Conservation (phyloP, 2,329 filamentous ascomycete species). For the Hymenoscyphus fraxineus region DNA sequence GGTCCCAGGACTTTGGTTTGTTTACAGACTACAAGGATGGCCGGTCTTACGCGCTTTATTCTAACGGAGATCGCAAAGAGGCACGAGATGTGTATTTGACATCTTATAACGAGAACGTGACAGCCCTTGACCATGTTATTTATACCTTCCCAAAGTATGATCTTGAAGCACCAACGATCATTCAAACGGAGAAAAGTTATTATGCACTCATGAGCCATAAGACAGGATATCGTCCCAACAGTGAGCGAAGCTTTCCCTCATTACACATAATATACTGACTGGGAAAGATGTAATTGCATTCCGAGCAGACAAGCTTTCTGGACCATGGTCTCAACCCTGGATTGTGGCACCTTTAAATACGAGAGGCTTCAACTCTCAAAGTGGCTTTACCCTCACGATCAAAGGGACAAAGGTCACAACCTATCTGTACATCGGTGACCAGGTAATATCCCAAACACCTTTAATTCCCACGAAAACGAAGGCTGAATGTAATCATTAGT, state of each 20-base stretch:
- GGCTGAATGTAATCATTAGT: slow-evolving; percentile 43
- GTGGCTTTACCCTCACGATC: slow-evolving; percentile 47
- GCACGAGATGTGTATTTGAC: slow-evolving; percentile 56
- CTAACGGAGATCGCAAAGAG: slow-evolving; percentile 52
- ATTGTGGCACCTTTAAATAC: slow-evolving; percentile 50
- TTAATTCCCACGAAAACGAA: slow-evolving; percentile 43
- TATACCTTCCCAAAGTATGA: slow-evolving; percentile 57
- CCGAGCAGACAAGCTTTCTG: slow-evolving; percentile 46
- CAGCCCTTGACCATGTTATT: slow-evolving; percentile 48
- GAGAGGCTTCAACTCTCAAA: slow-evolving; percentile 50
- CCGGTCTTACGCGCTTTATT: slow-evolving; percentile 54
- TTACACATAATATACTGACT: not conserved
- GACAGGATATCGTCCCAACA: slow-evolving; percentile 60
- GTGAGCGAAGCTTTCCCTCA: slow-evolving; percentile 23
- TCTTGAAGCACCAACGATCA: slow-evolving; percentile 56
- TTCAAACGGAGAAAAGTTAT: slow-evolving; percentile 57
- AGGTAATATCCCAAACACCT: not conserved
- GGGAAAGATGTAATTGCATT: slow-evolving; percentile 51
- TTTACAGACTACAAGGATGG: slow-evolving; percentile 59
- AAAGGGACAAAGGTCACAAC: slow-evolving; percentile 47
- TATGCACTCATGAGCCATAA: slow-evolving; percentile 61
- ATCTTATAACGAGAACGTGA: slow-evolving; percentile 49
- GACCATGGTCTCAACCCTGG: slow-evolving; percentile 53
- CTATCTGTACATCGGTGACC: not conserved
- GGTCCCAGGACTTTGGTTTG: slow-evolving; percentile 59